phyloP scores from a whole-genome alignment of 2,329 filamentous ascomycete genomes.

The Chalaropsis thielavioides region DNA sequence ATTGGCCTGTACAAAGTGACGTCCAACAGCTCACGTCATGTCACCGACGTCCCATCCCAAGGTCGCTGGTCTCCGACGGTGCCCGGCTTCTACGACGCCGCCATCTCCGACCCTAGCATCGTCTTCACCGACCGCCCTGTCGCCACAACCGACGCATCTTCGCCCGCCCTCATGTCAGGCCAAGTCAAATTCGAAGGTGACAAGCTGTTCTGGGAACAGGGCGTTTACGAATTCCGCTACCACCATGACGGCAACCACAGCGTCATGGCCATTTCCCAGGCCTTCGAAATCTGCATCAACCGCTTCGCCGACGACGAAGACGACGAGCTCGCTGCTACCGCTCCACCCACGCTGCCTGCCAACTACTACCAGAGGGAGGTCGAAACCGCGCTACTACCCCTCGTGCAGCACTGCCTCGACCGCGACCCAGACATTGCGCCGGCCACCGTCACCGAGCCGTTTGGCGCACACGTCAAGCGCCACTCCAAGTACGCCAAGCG shows the following conservation, averaged over 20 bases:
- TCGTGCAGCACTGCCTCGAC: slow-evolving; percentile 87
- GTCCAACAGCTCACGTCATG: slow-evolving; percentile 75
- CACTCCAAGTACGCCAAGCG: slow-evolving; percentile 79
- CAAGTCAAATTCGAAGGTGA: slow-evolving; percentile 82
- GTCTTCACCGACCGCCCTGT: slow-evolving; percentile 51
- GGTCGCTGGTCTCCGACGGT: slow-evolving; percentile 82
- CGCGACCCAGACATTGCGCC: slow-evolving; percentile 83
- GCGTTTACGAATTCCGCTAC: slow-evolving; percentile 92
- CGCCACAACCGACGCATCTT: slow-evolving; percentile 30
- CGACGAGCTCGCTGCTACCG: slow-evolving; percentile 26
- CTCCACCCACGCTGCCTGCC: slow-evolving; percentile 26
- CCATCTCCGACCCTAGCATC: slow-evolving; percentile 62
- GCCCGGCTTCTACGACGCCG: slow-evolving; percentile 59
- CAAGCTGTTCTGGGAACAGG: slow-evolving; percentile 94
- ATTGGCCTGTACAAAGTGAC: slow-evolving; percentile 92
- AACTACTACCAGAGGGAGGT: slow-evolving; percentile 53
- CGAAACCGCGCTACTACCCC: slow-evolving; percentile 61
- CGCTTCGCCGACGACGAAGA: slow-evolving; percentile 66
- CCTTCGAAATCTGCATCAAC: slow-evolving; percentile 77
- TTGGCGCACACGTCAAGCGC: slow-evolving; percentile 71
- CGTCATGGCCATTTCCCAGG: slow-evolving; percentile 84
- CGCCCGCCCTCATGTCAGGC: slow-evolving; percentile 50
- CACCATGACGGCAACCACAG: slow-evolving; percentile 87
- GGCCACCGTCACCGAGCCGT: slow-evolving; percentile 60
- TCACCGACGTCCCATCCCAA: slow-evolving; percentile 70